These are phyloP conservation scores for Amanita rimosa DNA, from an alignment of 768 basidiomycete genomes.

Conservation along the genomic window DNA sequence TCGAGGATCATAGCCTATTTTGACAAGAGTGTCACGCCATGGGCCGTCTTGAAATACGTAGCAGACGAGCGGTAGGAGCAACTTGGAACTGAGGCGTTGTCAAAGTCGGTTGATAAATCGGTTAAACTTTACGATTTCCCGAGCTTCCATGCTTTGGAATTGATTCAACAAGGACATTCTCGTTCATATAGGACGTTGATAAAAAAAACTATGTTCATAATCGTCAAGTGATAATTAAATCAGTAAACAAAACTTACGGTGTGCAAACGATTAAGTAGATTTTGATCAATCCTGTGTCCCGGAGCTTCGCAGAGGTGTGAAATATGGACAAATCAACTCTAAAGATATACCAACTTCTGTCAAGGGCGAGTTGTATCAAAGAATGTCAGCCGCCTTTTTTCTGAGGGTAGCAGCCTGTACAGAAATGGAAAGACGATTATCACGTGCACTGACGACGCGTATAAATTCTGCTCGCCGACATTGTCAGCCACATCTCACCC, in stretches of 20 bases:
- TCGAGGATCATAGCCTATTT: conserved; percentile 85
- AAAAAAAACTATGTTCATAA: conserved; percentile 44
- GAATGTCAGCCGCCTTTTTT: conserved; percentile 20
- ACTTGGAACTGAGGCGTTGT: conserved; percentile 52
- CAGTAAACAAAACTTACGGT: conserved; percentile 27
- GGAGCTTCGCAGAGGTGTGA: too few species aligned
- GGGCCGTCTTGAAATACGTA: conserved; percentile 94
- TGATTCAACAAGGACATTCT: conserved; percentile 80
- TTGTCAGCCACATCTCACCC: not conserved
- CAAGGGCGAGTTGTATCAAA: too few species aligned
- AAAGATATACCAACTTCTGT: too few species aligned
- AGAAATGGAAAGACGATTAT: not conserved
- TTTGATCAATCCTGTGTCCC: conserved; percentile 41
- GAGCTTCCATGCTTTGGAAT: conserved; percentile 52
- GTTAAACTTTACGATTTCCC: conserved; percentile 56
- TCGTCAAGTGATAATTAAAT: not conserved
- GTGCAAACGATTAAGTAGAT: conserved; percentile 41
- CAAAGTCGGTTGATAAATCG: not conserved
- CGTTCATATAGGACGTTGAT: conserved; percentile 79
- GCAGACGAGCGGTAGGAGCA: conserved; percentile 66
- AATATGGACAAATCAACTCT: too few species aligned
- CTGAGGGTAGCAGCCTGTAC: too few species aligned
- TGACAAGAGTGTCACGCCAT: conserved; percentile 82
- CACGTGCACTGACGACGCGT: too few species aligned
- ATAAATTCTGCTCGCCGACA: conserved; percentile 6